Percentiles rank a stretch among this genome's conserved stretches.
phyloP scores from a whole-genome alignment of 768 basidiomycete genomes.

The Chalciporus chontae region DNA sequence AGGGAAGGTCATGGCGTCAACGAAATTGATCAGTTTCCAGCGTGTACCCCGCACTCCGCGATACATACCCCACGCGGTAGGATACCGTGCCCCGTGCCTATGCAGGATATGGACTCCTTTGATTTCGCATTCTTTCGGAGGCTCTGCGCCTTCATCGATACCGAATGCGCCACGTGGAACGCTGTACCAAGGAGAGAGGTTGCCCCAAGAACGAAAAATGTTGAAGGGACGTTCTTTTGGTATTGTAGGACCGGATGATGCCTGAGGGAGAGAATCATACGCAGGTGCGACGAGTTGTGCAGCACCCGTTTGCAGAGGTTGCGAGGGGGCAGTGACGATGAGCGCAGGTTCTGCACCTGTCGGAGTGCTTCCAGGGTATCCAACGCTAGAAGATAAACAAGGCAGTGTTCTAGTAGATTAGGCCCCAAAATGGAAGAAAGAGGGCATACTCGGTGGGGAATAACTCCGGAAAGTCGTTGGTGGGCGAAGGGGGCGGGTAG shows the following conservation, averaged over 20 bases:
- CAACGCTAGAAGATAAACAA: slow-evolving; percentile 40
- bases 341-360: slow-evolving; percentile 77
- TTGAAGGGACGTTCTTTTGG: slow-evolving; percentile 46
- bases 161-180: slow-evolving; percentile 65
- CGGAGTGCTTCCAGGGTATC: slow-evolving; percentile 73
- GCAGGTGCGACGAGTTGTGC: slow-evolving; percentile 58
- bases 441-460: slow-evolving; percentile 57
- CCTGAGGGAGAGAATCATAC: slow-evolving; percentile 21
- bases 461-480: slow-evolving; percentile 65
- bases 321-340: slow-evolving; percentile 71
- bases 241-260: not conserved
- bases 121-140: slow-evolving; percentile 65
- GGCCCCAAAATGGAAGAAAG: not conserved
- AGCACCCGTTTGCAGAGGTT: slow-evolving; percentile 72
- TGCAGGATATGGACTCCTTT: slow-evolving; percentile 79
- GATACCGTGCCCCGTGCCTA: slow-evolving; percentile 77
- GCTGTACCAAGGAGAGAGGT: slow-evolving; percentile 84
- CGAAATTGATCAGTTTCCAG: not conserved
- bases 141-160: slow-evolving; percentile 63
- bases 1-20: slow-evolving; percentile 2
- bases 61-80: slow-evolving; percentile 59
- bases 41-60: not conserved
- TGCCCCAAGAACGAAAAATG: slow-evolving; percentile 78
- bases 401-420: too few species aligned
- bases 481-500: slow-evolving; percentile 71